Evolutionary conservation across 2,329 filamentous ascomycete genomes (phyloP).

Genomic region (Cordyceps pruinosa): DNA sequence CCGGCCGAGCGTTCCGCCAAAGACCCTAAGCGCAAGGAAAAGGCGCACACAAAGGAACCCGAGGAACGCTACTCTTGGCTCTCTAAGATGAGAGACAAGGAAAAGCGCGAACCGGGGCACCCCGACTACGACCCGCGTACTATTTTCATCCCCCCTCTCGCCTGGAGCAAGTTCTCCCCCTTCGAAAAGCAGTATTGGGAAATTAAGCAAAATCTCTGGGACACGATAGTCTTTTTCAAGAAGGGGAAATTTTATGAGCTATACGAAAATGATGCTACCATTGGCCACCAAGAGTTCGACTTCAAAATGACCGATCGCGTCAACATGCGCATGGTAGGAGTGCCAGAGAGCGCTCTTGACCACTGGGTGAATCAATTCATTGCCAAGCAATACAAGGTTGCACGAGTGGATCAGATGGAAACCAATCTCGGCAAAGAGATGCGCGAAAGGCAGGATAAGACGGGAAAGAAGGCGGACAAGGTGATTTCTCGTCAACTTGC

Average conservation of each 20-base stretch:
- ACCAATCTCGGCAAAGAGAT: conserved; percentile 95
- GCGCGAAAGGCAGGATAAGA: conserved; percentile 74
- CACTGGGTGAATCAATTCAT: conserved; percentile 98
- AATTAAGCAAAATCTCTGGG: conserved; percentile 96
- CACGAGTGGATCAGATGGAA: conserved; percentile 93
- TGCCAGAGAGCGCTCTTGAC: conserved; percentile 90
- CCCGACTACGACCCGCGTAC: conserved; percentile 88
- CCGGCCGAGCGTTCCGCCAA: conserved; percentile 24
- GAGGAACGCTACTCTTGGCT: conserved; percentile 88
- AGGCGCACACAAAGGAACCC: conserved; percentile 74
- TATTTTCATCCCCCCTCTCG: conserved; percentile 77
- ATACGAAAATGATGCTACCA: conserved; percentile 94
- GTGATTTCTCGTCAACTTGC: conserved; percentile 87
- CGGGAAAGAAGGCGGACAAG: conserved; percentile 74
- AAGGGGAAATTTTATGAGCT: conserved; percentile 99
- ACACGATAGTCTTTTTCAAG: conserved; percentile 98
- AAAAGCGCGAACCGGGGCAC: conserved; percentile 68
- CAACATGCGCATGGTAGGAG: conserved; percentile 99
- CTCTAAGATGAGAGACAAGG: conserved; percentile 75
- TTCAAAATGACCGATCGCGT: conserved; percentile 95
- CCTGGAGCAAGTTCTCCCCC: conserved; percentile 77
- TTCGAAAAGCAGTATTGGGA: conserved; percentile 99
- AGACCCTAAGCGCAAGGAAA: conserved; percentile 44
- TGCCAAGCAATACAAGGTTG: conserved; percentile 95
- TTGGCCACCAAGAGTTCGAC: conserved; percentile 94